phyloP scores from a whole-genome alignment of 2,329 filamentous ascomycete species.

The Phoma sp. region DNA sequence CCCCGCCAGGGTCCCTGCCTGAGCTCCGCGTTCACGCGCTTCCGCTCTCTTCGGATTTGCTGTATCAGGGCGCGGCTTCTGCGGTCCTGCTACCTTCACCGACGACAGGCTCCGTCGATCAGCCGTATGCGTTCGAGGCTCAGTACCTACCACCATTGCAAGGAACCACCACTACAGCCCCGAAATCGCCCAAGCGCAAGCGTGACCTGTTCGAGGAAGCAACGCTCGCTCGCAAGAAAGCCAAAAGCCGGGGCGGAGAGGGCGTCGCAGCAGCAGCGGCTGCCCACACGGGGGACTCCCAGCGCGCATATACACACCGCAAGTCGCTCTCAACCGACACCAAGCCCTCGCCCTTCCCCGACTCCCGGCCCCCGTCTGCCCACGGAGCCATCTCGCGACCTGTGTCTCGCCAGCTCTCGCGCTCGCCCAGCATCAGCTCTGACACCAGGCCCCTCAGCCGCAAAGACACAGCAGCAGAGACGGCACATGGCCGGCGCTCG shows the following conservation, averaged over 20 bases:
- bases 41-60: conserved; percentile 52
- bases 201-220: conserved; percentile 57
- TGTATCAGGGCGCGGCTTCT: conserved; percentile 21
- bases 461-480: conserved; percentile 32
- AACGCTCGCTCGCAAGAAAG: conserved; percentile 50
- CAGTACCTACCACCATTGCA: conserved; percentile 42
- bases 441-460: conserved; percentile 41
- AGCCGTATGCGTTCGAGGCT: conserved; percentile 26
- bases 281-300: conserved; percentile 35
- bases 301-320: conserved; percentile 39
- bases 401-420: conserved; percentile 33
- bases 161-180: conserved; percentile 23
- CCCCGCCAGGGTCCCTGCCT: conserved; percentile 8
- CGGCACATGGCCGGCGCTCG: conserved; percentile 35
- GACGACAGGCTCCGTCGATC: neutral
- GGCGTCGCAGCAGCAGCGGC: conserved; percentile 53
- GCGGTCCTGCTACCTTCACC: conserved; percentile 18
- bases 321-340: conserved; percentile 41
- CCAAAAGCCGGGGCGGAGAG: conserved; percentile 51
- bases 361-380: conserved; percentile 35
- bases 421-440: conserved; percentile 42
- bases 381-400: conserved; percentile 29
- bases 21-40: conserved; percentile 49
- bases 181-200: conserved; percentile 49
- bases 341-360: conserved; percentile 26